These are phyloP conservation scores for Pleurotus tuber-regium DNA, from an alignment of 768 basidiomycete genomes.

Conservation along the genomic window DNA sequence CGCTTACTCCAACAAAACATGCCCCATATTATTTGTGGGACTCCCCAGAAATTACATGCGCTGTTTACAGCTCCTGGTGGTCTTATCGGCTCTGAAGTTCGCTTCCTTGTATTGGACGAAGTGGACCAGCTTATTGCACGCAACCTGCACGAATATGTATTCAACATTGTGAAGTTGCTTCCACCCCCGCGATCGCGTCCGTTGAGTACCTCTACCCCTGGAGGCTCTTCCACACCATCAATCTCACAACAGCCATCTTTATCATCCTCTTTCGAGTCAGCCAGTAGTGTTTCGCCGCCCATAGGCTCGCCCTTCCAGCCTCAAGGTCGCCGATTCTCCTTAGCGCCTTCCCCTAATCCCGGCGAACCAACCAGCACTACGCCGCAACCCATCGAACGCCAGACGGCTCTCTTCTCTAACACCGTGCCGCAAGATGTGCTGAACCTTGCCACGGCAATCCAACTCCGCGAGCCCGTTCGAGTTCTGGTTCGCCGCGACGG, in stretches of 20 bases:
- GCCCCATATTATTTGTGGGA: constrained; percentile 95
- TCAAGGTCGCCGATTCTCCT: constrained; percentile 58
- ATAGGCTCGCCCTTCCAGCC: constrained; percentile 34
- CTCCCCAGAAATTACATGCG: constrained; percentile 93
- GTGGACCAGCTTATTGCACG: constrained; percentile 98
- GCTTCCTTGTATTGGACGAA: constrained; percentile 94
- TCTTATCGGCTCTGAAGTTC: constrained; percentile 77
- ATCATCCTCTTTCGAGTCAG: constrained; percentile 47
- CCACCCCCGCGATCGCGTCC: constrained; percentile 83
- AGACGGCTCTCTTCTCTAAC: constrained; percentile 95
- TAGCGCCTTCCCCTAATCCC: constrained; percentile 46
- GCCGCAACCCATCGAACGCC: constrained; percentile 61
- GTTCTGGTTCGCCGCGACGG: constrained; percentile 95
- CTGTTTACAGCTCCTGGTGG: constrained; percentile 82
- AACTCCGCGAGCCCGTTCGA: constrained; percentile 92
- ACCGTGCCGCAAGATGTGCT: constrained; percentile 98
- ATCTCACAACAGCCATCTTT: constrained; percentile 29
- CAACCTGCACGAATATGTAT: constrained; percentile 93
- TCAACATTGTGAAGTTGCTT: constrained; percentile 87
- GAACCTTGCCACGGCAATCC: constrained; percentile 90
- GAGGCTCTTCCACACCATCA: constrained; percentile 31
- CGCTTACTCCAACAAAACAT: constrained; percentile 86
- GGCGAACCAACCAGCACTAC: constrained; percentile 34
- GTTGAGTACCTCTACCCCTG: constrained; percentile 41
- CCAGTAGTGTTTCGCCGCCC: constrained; percentile 22